Evolutionary conservation across 352 stramenopile genomes (phyloP).

Genomic region (Salisapilia sapeloensis): DNA sequence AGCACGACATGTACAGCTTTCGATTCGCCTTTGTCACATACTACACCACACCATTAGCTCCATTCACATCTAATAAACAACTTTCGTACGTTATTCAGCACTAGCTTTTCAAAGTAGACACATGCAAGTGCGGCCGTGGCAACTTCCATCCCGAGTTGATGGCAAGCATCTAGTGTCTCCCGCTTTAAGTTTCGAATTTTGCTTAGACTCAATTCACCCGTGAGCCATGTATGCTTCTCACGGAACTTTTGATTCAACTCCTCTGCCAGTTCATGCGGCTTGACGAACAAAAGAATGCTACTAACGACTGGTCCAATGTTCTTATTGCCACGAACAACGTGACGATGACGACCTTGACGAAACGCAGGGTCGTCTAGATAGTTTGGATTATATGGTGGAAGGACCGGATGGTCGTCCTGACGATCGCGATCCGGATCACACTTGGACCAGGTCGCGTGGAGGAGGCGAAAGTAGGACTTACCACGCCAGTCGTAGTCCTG

Average conservation of each 20-base stretch:
- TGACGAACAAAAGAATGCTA: conserved; percentile 91
- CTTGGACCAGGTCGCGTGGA: conserved; percentile 57
- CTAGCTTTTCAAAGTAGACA: conserved; percentile 95
- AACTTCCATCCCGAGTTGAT: conserved; percentile 82
- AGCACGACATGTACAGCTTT: conserved; percentile 92
- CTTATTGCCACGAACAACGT: conserved; percentile 73
- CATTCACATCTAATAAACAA: conserved; percentile 29
- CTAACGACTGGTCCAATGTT: conserved; percentile 86
- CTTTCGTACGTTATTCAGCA: conserved; percentile 69
- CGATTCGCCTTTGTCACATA: conserved; percentile 93
- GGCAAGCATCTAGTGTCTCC: conserved; percentile 55
- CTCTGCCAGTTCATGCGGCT: conserved; percentile 89
- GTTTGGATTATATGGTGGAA: conserved; percentile 41
- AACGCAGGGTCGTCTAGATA: conserved; percentile 77
- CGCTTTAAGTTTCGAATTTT: conserved; percentile 94
- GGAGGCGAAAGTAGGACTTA: conserved; percentile 72
- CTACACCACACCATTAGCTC: conserved; percentile 44
- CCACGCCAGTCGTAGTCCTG: conserved; percentile 69
- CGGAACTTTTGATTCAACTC: conserved; percentile 96
- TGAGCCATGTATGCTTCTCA: conserved; percentile 85
- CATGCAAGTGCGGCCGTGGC: conserved; percentile 88
- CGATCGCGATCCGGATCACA: conserved; percentile 59
- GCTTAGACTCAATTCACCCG: conserved; percentile 85
- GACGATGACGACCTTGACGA: conserved; percentile 59
- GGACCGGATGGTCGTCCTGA: conserved; percentile 48